A percentile compares a stretch with the other conserved stretches of the same genome.
phyloP scores from a whole-genome alignment of 345 rosid genomes.

The Cardiospermum halicacabum region DNA sequence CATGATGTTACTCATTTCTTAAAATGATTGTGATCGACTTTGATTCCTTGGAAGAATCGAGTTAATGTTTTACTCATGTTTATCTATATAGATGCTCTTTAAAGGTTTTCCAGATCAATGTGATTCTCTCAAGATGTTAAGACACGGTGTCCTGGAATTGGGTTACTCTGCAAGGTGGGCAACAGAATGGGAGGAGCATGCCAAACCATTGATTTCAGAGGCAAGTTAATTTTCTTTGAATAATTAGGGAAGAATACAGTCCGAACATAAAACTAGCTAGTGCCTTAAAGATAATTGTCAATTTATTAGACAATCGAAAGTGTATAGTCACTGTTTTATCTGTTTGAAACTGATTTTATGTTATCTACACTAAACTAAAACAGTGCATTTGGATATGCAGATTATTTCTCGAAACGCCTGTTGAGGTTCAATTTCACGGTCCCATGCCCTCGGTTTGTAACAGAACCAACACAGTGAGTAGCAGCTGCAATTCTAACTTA shows the following conservation, averaged over 20 bases:
- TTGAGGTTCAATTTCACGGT: constrained; percentile 1
- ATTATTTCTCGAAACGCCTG: constrained; percentile 14
- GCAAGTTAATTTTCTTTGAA: constrained; percentile 17
- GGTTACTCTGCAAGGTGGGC: constrained; percentile 80
- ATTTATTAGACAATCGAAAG: not conserved
- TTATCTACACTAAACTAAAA: not conserved
- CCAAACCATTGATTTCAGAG: constrained; percentile 64
- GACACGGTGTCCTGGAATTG: constrained; percentile 57
- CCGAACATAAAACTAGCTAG: not conserved
- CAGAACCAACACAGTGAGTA: not conserved
- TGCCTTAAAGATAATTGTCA: not conserved
- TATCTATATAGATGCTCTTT: constrained; percentile 57
- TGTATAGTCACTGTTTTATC: not conserved
- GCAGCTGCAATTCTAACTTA: not conserved
- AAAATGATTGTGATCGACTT: not conserved
- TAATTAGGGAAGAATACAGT: not conserved
- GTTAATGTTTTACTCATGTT: not conserved
- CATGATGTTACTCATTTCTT: not conserved
- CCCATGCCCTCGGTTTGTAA: not conserved
- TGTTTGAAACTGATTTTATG: not conserved
- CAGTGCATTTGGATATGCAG: constrained; percentile 20
- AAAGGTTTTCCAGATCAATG: constrained; percentile 77
- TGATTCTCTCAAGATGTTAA: constrained; percentile 48
- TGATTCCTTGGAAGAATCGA: not conserved
- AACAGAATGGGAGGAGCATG: constrained; percentile 89